Base-by-base conservation (phyloP, 306 rosid species). In the Leucaena leucocephala region DNA sequence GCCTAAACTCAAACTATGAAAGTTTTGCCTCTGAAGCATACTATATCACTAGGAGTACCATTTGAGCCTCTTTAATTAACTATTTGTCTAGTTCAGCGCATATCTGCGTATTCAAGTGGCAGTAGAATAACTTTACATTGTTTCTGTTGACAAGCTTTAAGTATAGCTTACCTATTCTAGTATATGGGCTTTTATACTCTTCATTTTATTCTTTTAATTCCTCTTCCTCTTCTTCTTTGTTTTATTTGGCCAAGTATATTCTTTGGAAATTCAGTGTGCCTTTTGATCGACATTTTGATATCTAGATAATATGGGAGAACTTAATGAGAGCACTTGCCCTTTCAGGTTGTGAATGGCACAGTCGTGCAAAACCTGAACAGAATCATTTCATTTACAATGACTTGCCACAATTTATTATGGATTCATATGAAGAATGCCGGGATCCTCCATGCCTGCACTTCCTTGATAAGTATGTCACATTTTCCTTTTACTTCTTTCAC, bases 271-370 rank as follows among this genome's bases (percentile, higher is more conserved):
- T 64, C 64, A 61, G 19, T 48, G 17, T 76, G 58, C 62, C 73
- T 34, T 73, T n/a, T 78, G 74, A 52, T 61, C 40, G 9, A 68
- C 80, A 68, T 72, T 50, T 76, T 69, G 21, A 67, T 78, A 42
- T 76, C 57, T 44, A 13, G 70, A 17, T 38, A 9, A 64, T 67
- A 34, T 79, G 76, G 65, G 43, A 50, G 71, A 67, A 69, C 75
- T 85, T 80, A 42, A 80, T 75, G 77, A 84, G 76, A 81, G 68
- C 86, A 85, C 87, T 83, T 87, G 71, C 72, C 78, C 78, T 87
- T 95, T 85, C 96, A 95, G 99, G 99, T 90, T 87, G 89, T 82
- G 94, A 93, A 85, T 95, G 98, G 97, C 99, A 93, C 84, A 94
- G 94, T 64, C 89, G 76, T 17, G 84, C 89, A 42, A 88, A 71